Evolutionary conservation across 306 rosid genomes (phyloP).

Genomic region (Pachyrhizus erosus): DNA sequence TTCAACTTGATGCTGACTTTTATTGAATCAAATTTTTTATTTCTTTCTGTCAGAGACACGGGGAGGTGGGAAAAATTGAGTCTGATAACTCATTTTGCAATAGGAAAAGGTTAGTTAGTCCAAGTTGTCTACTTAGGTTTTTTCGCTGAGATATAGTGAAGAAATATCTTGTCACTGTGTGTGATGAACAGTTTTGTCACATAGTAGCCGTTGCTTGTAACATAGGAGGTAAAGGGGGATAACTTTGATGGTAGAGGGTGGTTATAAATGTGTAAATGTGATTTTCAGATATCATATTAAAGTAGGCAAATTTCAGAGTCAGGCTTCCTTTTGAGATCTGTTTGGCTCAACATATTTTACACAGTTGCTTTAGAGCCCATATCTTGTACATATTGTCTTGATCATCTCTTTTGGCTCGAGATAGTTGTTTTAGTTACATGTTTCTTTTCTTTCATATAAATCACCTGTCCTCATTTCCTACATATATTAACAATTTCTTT

Average conservation of each 20-base stretch:
- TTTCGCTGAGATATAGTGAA: not conserved
- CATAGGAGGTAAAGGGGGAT: not conserved
- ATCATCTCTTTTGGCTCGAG: not conserved
- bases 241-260: not conserved
- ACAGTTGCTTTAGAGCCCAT: not conserved
- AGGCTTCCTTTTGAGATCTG: not conserved
- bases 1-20: slow-evolving; percentile 30
- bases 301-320: not conserved
- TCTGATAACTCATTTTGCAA: slow-evolving; percentile 20
- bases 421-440: not conserved
- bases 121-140: not conserved
- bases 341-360: not conserved
- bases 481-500: not conserved
- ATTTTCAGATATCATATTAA: not conserved
- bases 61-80: slow-evolving; percentile 21
- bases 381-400: not conserved
- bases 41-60: not conserved
- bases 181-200: not conserved
- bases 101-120: slow-evolving; percentile 31
- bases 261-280: not conserved
- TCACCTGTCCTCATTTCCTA: not conserved
- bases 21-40: slow-evolving; percentile 12
- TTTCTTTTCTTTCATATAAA: not conserved
- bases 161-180: not conserved
- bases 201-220: not conserved